phyloP scores from a whole-genome alignment of 768 basidiomycete genomes.

The Macrolepiota fuliginosa region DNA sequence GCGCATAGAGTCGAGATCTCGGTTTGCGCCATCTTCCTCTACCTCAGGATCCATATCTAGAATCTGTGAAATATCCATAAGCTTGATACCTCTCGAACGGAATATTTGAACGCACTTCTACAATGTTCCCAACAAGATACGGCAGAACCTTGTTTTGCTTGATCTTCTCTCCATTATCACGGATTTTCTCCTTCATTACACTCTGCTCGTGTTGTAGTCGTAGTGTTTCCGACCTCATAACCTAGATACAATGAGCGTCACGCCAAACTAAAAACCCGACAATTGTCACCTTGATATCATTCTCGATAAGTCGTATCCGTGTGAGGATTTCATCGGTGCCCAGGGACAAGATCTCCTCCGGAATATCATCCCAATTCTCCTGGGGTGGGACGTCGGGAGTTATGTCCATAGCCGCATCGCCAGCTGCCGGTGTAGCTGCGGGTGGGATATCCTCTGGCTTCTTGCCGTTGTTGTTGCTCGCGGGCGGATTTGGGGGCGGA shows the following conservation, averaged over 20 bases:
- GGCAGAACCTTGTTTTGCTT: constrained; percentile 99
- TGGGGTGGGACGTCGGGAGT: constrained; percentile 66
- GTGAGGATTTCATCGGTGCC: constrained; percentile 86
- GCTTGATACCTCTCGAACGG: constrained; percentile 4
- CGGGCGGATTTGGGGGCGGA: constrained; percentile 51
- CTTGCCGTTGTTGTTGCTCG: constrained; percentile 50
- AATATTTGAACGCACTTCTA: constrained; percentile 64
- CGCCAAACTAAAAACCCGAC: not conserved
- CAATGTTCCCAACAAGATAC: constrained; percentile 96
- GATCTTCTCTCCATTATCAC: constrained; percentile 97
- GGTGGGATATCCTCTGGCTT: constrained; percentile 38
- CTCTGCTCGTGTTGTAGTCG: constrained; percentile 92
- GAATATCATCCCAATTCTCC: constrained; percentile 91
- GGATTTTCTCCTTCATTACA: constrained; percentile 98
- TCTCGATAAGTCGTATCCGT: constrained; percentile 90
- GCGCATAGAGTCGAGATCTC: constrained; percentile 93
- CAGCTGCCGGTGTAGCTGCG: constrained; percentile 28
- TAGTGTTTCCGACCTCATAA: constrained; percentile 94
- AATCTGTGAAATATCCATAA: constrained; percentile 54
- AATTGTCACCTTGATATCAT: constrained; percentile 80
- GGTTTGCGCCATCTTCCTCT: constrained; percentile 94
- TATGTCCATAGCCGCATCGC: constrained; percentile 63
- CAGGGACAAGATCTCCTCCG: constrained; percentile 78
- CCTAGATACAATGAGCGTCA: constrained; percentile 42
- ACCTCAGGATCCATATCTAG: constrained; percentile 91